These are phyloP conservation scores for Parietaria judaica DNA, from an alignment of 306 rosid species.

Conservation along the genomic window DNA sequence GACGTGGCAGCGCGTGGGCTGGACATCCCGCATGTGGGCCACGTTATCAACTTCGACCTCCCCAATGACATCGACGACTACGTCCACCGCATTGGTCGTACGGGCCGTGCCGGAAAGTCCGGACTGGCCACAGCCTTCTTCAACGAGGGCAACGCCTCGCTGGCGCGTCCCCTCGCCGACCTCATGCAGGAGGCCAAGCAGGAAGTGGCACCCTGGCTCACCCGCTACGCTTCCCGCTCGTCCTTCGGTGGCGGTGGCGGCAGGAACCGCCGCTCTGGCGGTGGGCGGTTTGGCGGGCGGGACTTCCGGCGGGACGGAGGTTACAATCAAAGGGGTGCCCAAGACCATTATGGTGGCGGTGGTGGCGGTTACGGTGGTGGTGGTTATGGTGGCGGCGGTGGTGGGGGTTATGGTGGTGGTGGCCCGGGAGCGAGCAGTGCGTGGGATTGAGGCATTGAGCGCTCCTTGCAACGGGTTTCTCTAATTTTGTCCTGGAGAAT, in stretches of 20 bases:
- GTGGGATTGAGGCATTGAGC: constrained; percentile 70
- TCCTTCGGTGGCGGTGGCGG: constrained; percentile 33
- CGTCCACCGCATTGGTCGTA: constrained; percentile 78
- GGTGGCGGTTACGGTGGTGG: constrained; percentile 36
- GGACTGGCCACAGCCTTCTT: constrained; percentile 84
- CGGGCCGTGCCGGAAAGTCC: constrained; percentile 76
- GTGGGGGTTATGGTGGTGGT: constrained; percentile 12
- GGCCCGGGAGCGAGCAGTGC: constrained; percentile 61
- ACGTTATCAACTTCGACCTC: constrained; percentile 74
- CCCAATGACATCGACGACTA: constrained; percentile 82
- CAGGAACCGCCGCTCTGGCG: constrained; percentile 49
- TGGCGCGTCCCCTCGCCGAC: constrained; percentile 67
- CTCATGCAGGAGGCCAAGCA: constrained; percentile 81
- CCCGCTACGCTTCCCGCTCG: constrained; percentile 52
- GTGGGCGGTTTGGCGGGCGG: constrained; percentile 68
- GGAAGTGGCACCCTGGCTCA: constrained; percentile 77
- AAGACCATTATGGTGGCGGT: constrained; percentile 48
- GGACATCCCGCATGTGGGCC: constrained; percentile 73
- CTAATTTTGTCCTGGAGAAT: constrained; percentile 27
- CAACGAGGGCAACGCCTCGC: constrained; percentile 41
- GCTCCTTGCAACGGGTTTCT: constrained; percentile 16
- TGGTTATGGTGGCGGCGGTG: constrained; percentile 21
- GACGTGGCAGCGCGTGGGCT: constrained; percentile 90
- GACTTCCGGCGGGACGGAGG: constrained; percentile 60
- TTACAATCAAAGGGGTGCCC: constrained; percentile 17